Conservation (phyloP, 2,329 filamentous ascomycete genomes). For the Exophiala phaeomuriformis region DNA sequence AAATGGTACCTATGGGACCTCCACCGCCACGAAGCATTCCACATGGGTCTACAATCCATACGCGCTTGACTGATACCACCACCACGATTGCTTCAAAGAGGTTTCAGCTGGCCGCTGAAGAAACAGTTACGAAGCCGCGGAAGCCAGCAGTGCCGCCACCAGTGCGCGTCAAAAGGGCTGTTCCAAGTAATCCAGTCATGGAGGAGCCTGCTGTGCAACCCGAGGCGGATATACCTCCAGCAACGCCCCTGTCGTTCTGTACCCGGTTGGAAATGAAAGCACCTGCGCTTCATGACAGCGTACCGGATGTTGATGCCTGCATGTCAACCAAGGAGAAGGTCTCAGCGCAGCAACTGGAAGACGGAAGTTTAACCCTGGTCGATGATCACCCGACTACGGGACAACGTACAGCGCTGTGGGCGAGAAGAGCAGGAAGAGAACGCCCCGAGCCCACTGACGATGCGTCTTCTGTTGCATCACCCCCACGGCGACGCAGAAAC, state of each 20-base stretch:
- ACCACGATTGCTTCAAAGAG: not conserved
- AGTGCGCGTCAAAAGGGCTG: constrained; percentile 12
- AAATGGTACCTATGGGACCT: constrained; percentile 1
- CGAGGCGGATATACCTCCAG: constrained; percentile 4
- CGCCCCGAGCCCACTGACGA: constrained; percentile 11
- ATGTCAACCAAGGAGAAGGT: not conserved
- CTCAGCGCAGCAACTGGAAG: not conserved
- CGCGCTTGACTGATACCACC: not conserved
- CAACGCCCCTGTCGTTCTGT: constrained; percentile 16
- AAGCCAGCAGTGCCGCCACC: not conserved
- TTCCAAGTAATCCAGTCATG: too few relatives aligned
- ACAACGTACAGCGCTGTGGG: constrained; percentile 3
- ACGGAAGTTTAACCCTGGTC: constrained; percentile 11
- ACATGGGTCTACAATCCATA: not conserved
- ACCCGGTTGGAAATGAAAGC: constrained; percentile 8
- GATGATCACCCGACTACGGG: constrained; percentile 4
- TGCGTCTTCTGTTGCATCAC: constrained; percentile 3
- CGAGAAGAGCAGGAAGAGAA: constrained; percentile 3
- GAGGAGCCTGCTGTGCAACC: not conserved
- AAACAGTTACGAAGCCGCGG: not conserved
- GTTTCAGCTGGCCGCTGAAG: not conserved
- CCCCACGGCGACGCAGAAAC: not conserved
- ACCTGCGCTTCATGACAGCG: not conserved
- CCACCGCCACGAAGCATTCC: not conserved
- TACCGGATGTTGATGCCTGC: not conserved